phyloP scores from a whole-genome alignment of 352 stramenopile species.

The Pythium periplocum region DNA sequence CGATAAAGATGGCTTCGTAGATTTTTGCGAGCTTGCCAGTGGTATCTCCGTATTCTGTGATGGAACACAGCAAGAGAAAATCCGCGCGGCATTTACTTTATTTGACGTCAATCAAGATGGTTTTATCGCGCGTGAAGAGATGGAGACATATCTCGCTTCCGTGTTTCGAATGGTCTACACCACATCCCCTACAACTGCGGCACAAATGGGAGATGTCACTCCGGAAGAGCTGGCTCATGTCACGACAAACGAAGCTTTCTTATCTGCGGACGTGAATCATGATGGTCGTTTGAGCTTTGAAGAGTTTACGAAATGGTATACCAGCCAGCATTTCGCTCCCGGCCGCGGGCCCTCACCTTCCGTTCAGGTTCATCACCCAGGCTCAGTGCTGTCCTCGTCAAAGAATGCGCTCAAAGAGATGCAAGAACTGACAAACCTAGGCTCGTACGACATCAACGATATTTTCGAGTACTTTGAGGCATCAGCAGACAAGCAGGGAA shows the following conservation, averaged over 20 bases:
- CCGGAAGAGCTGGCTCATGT: conserved; percentile 62
- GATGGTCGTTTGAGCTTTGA: conserved; percentile 70
- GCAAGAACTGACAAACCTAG: conserved; percentile 75
- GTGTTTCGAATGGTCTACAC: conserved; percentile 83
- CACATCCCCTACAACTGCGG: conserved; percentile 36
- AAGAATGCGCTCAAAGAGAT: conserved; percentile 60
- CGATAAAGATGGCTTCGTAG: conserved; percentile 70
- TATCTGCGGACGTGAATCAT: conserved; percentile 44
- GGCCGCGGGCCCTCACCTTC: too few relatives aligned
- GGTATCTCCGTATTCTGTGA: conserved; percentile 80
- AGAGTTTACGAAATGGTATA: conserved; percentile 86
- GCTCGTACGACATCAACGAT: conserved; percentile 79
- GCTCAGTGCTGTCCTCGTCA: conserved; percentile 16
- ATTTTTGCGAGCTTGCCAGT: conserved; percentile 83
- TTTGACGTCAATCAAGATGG: conserved; percentile 88
- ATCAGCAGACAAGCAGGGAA: conserved; percentile 54
- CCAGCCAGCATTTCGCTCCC: conserved; percentile 21
- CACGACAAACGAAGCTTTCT: conserved; percentile 72
- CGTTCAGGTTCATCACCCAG: not conserved
- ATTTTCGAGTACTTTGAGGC: conserved; percentile 85
- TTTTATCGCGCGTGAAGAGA: conserved; percentile 76
- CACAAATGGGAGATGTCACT: conserved; percentile 44
- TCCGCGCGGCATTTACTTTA: conserved; percentile 73
- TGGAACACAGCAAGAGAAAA: conserved; percentile 76
- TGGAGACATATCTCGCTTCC: conserved; percentile 82